Evolutionary conservation across 805 yeast species (phyloP).

Genomic region (Debaryomyces maramus): DNA sequence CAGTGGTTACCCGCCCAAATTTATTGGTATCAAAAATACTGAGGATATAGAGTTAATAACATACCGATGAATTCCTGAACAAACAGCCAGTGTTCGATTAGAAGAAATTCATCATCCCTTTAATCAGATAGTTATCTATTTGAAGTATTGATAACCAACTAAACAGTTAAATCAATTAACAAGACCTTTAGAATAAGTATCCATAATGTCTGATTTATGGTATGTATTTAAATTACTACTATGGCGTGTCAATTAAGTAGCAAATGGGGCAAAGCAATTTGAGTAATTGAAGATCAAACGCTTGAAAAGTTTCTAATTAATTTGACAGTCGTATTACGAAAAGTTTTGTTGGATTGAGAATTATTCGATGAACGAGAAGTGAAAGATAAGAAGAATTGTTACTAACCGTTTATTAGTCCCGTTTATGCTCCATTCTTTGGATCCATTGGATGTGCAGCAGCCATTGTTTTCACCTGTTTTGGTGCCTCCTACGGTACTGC

Average conservation of each 20-base stretch:
- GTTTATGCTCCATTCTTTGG: slow-evolving; percentile 97
- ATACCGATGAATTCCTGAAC: slow-evolving; percentile 1
- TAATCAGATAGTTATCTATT: background rate
- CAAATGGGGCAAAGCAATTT: background rate
- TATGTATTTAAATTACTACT: slow-evolving; percentile 38
- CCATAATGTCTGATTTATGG: slow-evolving; percentile 73
- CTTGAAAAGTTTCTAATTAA: too few species aligned
- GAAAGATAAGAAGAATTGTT: slow-evolving; percentile 1
- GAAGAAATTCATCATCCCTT: slow-evolving; percentile 1
- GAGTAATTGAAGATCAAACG: too few species aligned
- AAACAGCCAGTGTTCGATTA: background rate
- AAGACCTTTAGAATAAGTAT: slow-evolving; percentile 2
- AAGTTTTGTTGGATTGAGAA: too few species aligned
- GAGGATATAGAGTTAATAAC: background rate
- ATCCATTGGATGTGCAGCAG: slow-evolving; percentile 98
- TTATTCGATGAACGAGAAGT: too few species aligned
- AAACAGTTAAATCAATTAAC: background rate
- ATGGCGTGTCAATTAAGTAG: background rate
- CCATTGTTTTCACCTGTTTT: slow-evolving; percentile 96
- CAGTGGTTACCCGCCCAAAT: background rate
- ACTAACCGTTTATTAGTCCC: slow-evolving; percentile 47
- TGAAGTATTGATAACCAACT: slow-evolving; percentile 1
- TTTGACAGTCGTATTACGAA: too few species aligned
- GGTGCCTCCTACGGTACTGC: slow-evolving; percentile 99
- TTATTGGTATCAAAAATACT: background rate